These are phyloP conservation scores for Cydonia oblonga DNA, from an alignment of 331 rosid species.

Conservation along the genomic window DNA sequence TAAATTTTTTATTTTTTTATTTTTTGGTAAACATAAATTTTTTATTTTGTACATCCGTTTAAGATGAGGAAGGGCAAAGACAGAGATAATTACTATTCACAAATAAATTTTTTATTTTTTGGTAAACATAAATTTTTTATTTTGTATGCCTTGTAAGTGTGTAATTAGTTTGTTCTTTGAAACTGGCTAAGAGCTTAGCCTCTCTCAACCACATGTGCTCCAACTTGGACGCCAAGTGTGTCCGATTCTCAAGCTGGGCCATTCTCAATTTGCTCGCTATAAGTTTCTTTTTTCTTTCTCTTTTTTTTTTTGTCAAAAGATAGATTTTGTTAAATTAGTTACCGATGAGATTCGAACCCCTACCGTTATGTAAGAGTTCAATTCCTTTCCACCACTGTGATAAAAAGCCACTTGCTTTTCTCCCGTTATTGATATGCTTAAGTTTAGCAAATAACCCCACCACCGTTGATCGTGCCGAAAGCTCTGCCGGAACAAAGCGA, in stretches of 20 bases:
- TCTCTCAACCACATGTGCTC: not conserved
- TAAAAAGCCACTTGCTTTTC: fast-evolving
- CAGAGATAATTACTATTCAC: no score
- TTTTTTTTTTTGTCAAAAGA: no score
- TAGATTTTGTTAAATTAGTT: no score
- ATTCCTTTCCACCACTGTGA: fast-evolving
- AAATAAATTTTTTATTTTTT: no score
- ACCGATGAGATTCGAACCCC: no score
- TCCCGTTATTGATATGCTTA: not conserved
- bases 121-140: no score
- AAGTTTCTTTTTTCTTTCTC: not conserved
- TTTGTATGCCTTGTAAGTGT: no score
- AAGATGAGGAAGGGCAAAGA: no score
- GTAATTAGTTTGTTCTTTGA: no score
- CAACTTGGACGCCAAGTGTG: not conserved
- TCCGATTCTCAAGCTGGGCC: not conserved
- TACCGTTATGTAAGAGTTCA: fast-evolving
- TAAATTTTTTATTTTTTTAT: no score
- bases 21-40: no score
- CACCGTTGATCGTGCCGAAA: not conserved
- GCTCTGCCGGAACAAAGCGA: not conserved
- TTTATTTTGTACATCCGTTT: no score
- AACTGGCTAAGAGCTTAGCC: not conserved
- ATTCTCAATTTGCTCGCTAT: not conserved
- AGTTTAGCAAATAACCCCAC: not conserved